Evolutionary conservation across 768 basidiomycete genomes (phyloP).

Genomic region (Phlegmacium glaucopus): DNA sequence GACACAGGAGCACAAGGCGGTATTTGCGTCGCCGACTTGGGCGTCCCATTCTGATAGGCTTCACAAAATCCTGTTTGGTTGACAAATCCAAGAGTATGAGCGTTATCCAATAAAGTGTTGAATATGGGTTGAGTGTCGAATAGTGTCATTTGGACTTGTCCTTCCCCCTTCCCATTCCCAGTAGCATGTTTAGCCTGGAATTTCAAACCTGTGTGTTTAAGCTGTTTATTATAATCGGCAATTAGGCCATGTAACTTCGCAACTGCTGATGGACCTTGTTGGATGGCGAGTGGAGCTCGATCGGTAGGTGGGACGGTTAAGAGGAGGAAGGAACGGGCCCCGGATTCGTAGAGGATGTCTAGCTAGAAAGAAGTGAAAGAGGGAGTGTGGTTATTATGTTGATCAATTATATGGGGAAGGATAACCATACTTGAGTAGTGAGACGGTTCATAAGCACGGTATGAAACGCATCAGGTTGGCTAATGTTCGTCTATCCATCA

Average conservation of each 20-base stretch:
- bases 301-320: constrained; percentile 60
- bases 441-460: constrained; percentile 31
- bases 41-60: constrained; percentile 57
- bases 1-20: constrained; percentile 59
- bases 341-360: constrained; percentile 42
- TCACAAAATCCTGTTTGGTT: constrained; percentile 58
- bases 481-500: constrained; percentile 37
- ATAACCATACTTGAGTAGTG: constrained; percentile 27
- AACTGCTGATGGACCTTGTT: constrained; percentile 36
- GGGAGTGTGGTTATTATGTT: constrained; percentile 1
- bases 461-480: constrained; percentile 30
- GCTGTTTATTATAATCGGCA: constrained; percentile 48
- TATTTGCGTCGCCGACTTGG: constrained; percentile 48
- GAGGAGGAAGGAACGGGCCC: constrained; percentile 60
- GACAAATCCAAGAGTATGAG: constrained; percentile 50
- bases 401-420: background rate
- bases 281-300: constrained; percentile 44
- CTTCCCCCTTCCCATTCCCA: too few species aligned
- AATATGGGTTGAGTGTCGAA: constrained; percentile 60
- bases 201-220: constrained; percentile 30
- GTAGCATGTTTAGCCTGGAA: constrained; percentile 30
- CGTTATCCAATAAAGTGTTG: constrained; percentile 53
- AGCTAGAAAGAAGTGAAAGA: constrained; percentile 26
- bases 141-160: constrained; percentile 37
- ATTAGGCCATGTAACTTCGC: constrained; percentile 37